Evolutionary conservation across 768 basidiomycete species (phyloP), one percentile per base, ranked within the genome.

Genomic region (Grammothele lineata): DNA sequence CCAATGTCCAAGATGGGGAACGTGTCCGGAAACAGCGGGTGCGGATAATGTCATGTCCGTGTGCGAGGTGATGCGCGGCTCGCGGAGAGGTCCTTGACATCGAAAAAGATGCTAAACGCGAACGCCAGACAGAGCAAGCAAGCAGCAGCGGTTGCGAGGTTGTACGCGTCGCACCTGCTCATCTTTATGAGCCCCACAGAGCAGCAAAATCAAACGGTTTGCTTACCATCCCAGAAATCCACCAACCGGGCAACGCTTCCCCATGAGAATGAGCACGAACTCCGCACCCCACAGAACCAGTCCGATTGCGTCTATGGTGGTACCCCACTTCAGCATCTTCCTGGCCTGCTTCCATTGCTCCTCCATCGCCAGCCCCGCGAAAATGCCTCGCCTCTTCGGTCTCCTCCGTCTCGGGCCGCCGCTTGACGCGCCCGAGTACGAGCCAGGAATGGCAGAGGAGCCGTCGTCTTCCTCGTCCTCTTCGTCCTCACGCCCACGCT

Each of bases 141-240:
- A 4, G 82, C 72, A 22, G 76, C 72, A 12, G 85, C 83, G 1
- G 77, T 72, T 5, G 82, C 83, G 11, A 79, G 67, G 58, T 85
- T 87, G 62, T 83, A 87, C 7, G 80, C 81, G 54, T 78, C 80
- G 62, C 85, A 85, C 84, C 84, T 84, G 48, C 30, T 12, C 32
- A 43, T 19, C 11, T 26, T 51, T 22, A 56, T 56, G 22, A 44
- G 23, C 14, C 3, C n/a, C n/a, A 33, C 22, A 19, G 3, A 25
- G 24, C 23, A 17, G 36, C 27, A 24, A 2, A n/a, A 24, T 21
- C n/a, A 43, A 37, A 21, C 38, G 12, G 4, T 40, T 36, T 21
- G 70, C 75, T 54, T 52, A 85, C 83, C 83, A 85, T 60, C 83
- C 83, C 43, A 76, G 68, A 57, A 75, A 84, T 17, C 63, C 66